These are phyloP conservation scores for Dioscorea dumetorum DNA, from an alignment of 106 monocot genomes.

Conservation along the genomic window DNA sequence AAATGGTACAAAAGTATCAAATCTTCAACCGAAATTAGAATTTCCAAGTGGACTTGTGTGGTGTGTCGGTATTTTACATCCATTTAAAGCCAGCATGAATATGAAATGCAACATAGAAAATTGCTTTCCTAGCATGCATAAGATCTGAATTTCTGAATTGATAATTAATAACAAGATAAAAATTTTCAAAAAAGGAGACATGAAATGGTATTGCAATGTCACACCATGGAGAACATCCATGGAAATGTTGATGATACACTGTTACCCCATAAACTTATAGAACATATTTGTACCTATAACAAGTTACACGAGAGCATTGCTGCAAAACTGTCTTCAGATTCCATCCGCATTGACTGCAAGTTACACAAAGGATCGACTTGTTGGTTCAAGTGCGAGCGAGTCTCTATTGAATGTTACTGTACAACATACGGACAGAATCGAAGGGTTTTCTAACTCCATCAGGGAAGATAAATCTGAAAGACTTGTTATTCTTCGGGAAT, in stretches of 20 bases:
- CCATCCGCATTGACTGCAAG: slow-evolving; percentile 9
- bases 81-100: too few species aligned
- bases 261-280: slow-evolving; percentile 21
- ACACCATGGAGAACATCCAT: slow-evolving; percentile 14
- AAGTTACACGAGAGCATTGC: slow-evolving; percentile 35
- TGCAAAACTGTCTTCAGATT: slow-evolving; percentile 33
- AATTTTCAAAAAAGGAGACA: slow-evolving; percentile 1
- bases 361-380: slow-evolving; percentile 11
- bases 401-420: slow-evolving; percentile 3
- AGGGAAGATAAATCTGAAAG: too few species aligned
- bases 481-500: too few species aligned
- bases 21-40: too few species aligned
- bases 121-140: too few species aligned
- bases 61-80: too few species aligned
- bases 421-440: slow-evolving; percentile 5
- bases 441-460: background rate
- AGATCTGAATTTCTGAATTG: too few species aligned
- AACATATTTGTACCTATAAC: slow-evolving; percentile 20
- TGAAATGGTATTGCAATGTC: slow-evolving; percentile 1
- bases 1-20: too few species aligned
- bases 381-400: slow-evolving; percentile 9
- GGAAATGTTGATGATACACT: slow-evolving; percentile 27
- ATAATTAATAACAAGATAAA: slow-evolving; percentile 5
- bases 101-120: too few species aligned
- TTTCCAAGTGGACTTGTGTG: too few species aligned